These are phyloP conservation scores for Ligustrum vulgare DNA, from an alignment of 257 asterid species.

Conservation along the genomic window DNA sequence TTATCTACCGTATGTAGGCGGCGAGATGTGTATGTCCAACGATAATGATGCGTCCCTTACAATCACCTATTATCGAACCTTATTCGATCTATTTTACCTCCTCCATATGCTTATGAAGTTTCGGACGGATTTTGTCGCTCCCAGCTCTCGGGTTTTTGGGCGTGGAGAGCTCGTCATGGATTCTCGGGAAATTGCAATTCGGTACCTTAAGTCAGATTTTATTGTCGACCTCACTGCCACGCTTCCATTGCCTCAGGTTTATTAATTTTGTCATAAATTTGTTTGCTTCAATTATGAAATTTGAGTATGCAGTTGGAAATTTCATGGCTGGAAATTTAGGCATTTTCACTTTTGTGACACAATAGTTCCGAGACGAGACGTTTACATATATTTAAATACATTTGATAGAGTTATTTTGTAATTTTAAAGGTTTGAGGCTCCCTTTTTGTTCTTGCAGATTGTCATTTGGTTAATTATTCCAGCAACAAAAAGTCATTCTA, in stretches of 20 bases:
- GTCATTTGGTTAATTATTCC: conserved; percentile 80
- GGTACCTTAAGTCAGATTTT: conserved; percentile 73
- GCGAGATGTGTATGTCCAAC: conserved; percentile 63
- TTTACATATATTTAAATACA: not conserved
- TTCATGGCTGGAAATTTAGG: not conserved
- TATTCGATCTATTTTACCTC: conserved; percentile 66
- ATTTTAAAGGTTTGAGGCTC: not conserved
- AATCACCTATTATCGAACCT: conserved; percentile 58
- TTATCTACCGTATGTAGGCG: conserved; percentile 64
- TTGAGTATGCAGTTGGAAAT: not conserved
- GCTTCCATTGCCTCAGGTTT: conserved; percentile 84
- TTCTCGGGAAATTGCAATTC: conserved; percentile 52
- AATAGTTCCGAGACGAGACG: not conserved
- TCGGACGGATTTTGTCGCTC: conserved; percentile 87
- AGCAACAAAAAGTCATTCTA: conserved; percentile 63
- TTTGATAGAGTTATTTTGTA: not conserved
- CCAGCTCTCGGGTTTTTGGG: conserved; percentile 84
- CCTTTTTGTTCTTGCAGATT: conserved; percentile 48
- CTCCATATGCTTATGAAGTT: conserved; percentile 80
- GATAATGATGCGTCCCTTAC: conserved; percentile 45
- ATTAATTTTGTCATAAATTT: not conserved
- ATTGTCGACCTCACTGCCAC: conserved; percentile 72
- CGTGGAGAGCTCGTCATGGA: conserved; percentile 96
- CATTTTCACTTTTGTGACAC: not conserved
- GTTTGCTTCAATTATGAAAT: not conserved